These are phyloP conservation scores for Cadophora luteo-olivacea DNA, from an alignment of 2,329 filamentous ascomycete genomes.

Conservation along the genomic window DNA sequence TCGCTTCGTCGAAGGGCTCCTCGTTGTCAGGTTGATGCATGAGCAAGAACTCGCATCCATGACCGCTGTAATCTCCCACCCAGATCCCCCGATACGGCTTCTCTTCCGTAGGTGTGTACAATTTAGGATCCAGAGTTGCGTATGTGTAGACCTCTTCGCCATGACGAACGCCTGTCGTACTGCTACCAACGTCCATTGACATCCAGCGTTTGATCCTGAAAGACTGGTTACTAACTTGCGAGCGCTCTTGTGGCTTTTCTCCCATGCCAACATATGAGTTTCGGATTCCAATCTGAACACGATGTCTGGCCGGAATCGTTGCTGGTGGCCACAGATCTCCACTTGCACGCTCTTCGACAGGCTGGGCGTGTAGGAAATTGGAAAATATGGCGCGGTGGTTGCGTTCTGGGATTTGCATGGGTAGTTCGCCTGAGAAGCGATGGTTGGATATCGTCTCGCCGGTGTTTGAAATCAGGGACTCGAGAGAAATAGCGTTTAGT, in stretches of 20 bases:
- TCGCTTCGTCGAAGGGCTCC: slow-evolving; percentile 46
- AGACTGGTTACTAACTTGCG: slow-evolving; percentile 69
- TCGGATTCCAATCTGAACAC: slow-evolving; percentile 56
- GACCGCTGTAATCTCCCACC: slow-evolving; percentile 80
- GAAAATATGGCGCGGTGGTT: slow-evolving; percentile 61
- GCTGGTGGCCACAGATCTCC: slow-evolving; percentile 77
- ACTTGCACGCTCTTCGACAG: slow-evolving; percentile 49
- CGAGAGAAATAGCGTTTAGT: slow-evolving; percentile 48
- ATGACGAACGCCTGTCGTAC: slow-evolving; percentile 53
- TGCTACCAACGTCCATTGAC: slow-evolving; percentile 58
- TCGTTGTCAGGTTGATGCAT: slow-evolving; percentile 75
- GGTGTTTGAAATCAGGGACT: slow-evolving; percentile 23
- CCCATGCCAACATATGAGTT: slow-evolving; percentile 49
- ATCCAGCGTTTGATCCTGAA: slow-evolving; percentile 83
- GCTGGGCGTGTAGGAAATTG: slow-evolving; percentile 70
- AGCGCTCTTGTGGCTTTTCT: slow-evolving; percentile 57
- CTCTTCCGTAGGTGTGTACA: slow-evolving; percentile 81
- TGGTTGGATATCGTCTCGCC: slow-evolving; percentile 38
- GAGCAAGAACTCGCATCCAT: slow-evolving; percentile 88
- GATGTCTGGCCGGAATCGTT: slow-evolving; percentile 63
- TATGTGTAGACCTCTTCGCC: slow-evolving; percentile 67
- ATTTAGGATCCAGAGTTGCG: slow-evolving; percentile 71
- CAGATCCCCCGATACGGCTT: slow-evolving; percentile 92
- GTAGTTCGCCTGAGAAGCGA: slow-evolving; percentile 55
- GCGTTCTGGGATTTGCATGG: slow-evolving; percentile 57